Conservation (phyloP, 805 yeast species). For the Myxozyma melibiosi region DNA sequence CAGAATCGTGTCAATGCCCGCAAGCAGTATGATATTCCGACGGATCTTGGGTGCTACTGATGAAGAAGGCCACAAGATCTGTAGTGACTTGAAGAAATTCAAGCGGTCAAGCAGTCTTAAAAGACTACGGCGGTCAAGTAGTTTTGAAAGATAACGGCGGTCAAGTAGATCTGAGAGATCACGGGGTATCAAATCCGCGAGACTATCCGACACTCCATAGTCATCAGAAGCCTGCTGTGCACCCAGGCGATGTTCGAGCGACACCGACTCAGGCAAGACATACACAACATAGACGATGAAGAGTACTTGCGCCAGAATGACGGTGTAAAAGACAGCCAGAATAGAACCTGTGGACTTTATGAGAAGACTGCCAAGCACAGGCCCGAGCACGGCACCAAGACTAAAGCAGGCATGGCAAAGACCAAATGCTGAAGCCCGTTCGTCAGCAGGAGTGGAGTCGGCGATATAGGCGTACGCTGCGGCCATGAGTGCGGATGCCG, state of each 20-base stretch:
- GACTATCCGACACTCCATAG: too few relatives aligned
- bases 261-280: slow-evolving; percentile 31
- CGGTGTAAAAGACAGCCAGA: slow-evolving; percentile 17
- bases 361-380: slow-evolving; percentile 35
- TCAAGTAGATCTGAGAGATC: too few relatives aligned
- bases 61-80: slow-evolving; percentile 26
- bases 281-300: slow-evolving; percentile 16
- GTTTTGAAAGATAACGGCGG: too few relatives aligned
- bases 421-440: slow-evolving; percentile 47
- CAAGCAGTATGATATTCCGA: slow-evolving; percentile 18
- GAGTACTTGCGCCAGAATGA: slow-evolving; percentile 1
- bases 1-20: slow-evolving; percentile 28
- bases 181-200: too few relatives aligned
- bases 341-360: slow-evolving; percentile 25
- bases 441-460: slow-evolving; percentile 67
- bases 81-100: slow-evolving; percentile 36
- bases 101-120: too few relatives aligned
- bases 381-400: slow-evolving; percentile 38
- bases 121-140: too few relatives aligned
- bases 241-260: slow-evolving; percentile 21
- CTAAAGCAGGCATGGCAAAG: slow-evolving; percentile 37
- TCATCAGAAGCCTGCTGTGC: too few relatives aligned
- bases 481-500: slow-evolving; percentile 56
- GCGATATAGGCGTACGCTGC: slow-evolving; percentile 69
- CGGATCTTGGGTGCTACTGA: slow-evolving; percentile 12